phyloP scores from a whole-genome alignment of 192 early-diverging fungal genomes.

The Gamsiella multidivaricata region DNA sequence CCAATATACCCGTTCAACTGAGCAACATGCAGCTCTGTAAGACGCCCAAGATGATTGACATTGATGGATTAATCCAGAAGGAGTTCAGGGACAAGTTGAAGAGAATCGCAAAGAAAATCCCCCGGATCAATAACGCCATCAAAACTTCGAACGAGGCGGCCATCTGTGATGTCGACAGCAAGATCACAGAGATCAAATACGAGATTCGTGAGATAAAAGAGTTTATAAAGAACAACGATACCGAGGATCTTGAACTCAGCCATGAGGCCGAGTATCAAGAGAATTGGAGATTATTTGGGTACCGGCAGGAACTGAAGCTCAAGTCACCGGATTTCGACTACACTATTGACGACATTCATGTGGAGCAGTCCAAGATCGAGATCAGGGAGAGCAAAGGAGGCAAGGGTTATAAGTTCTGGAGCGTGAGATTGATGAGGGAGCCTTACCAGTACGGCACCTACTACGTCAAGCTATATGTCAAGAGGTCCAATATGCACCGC shows the following conservation, averaged over 20 bases:
- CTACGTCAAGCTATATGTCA: conserved; percentile 14
- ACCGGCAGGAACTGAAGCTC: not conserved
- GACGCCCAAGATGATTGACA: not conserved
- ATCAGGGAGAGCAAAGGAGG: conserved; percentile 2
- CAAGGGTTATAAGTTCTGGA: not conserved
- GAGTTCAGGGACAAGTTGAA: not conserved
- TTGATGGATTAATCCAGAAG: not conserved
- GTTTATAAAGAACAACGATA: not conserved
- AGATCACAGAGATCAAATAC: not conserved
- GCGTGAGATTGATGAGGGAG: not conserved
- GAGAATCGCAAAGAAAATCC: not conserved
- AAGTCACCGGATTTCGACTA: not conserved
- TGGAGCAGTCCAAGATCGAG: not conserved
- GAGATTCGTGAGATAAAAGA: conserved; percentile 1
- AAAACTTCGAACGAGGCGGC: too few relatives aligned
- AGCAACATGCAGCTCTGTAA: conserved; percentile 7
- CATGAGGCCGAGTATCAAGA: not conserved
- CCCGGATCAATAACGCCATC: not conserved
- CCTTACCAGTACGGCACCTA: not conserved
- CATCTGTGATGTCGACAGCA: not conserved
- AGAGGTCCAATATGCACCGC: not conserved
- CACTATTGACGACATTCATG: conserved; percentile 2
- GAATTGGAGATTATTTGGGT: not conserved
- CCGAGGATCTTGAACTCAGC: not conserved
- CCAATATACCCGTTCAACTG: conserved; percentile 3